Conservation (phyloP, 192 early-diverging fungal species). For the Coemansia sp. region DNA sequence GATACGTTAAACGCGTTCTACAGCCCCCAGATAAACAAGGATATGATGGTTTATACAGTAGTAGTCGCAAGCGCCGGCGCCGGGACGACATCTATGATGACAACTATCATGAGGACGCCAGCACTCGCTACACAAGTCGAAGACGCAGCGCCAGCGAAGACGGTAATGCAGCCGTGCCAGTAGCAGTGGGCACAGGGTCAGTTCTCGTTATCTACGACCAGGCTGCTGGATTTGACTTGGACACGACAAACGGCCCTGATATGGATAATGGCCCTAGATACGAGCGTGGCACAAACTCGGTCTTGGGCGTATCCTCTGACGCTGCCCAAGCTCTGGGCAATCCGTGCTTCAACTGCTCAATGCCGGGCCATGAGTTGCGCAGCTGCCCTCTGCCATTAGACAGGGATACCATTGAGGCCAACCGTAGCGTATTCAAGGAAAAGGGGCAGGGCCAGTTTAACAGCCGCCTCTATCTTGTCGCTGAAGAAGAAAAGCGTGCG, state of each 20-base stretch:
- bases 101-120: background rate
- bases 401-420: constrained; percentile 26
- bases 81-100: constrained; percentile 3
- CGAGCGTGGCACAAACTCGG: constrained; percentile 18
- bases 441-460: constrained; percentile 22
- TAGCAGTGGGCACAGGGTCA: background rate
- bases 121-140: background rate
- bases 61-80: constrained; percentile 40
- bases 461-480: constrained; percentile 28
- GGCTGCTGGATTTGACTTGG: constrained; percentile 33
- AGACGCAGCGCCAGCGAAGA: background rate
- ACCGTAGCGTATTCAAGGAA: constrained; percentile 26
- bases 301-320: constrained; percentile 27
- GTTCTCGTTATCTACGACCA: constrained; percentile 20
- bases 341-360: constrained; percentile 48
- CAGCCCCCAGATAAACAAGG: background rate
- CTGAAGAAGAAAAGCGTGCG: constrained; percentile 32
- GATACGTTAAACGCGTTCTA: constrained; percentile 19
- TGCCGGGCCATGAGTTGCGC: constrained; percentile 38
- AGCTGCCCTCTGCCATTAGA: constrained; percentile 39
- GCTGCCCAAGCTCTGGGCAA: constrained; percentile 27
- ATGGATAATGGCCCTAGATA: constrained; percentile 13
- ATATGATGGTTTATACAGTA: background rate
- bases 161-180: background rate
- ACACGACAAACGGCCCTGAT: constrained; percentile 13